A percentile compares a stretch with the other conserved stretches of the same genome.
Conservation (phyloP, 2,329 filamentous ascomycete genomes). For the Aspergillus sojae region DNA sequence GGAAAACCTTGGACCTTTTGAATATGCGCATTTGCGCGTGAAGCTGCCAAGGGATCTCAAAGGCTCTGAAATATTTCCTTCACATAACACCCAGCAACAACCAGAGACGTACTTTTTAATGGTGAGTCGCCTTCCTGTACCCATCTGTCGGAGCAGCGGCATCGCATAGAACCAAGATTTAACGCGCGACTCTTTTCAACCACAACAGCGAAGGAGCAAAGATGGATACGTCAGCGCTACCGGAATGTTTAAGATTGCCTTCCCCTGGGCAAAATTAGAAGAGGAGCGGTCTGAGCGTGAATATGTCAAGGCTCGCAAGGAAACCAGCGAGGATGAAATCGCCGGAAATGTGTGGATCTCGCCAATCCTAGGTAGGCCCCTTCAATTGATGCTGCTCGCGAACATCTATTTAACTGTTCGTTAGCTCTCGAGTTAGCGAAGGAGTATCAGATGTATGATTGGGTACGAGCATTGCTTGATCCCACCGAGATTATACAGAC, state of each 20-base stretch:
- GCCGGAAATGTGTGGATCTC: constrained; percentile 97
- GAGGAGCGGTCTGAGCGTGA: constrained; percentile 64
- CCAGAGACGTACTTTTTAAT: constrained; percentile 97
- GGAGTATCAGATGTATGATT: constrained; percentile 82
- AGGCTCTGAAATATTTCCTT: constrained; percentile 87
- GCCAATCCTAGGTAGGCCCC: constrained; percentile 65
- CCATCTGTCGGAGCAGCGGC: background rate
- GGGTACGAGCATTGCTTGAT: constrained; percentile 92
- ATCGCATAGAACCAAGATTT: background rate
- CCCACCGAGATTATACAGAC: constrained; percentile 74
- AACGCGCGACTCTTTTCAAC: constrained; percentile 8
- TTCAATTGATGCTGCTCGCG: background rate
- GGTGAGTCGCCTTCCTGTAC: constrained; percentile 50
- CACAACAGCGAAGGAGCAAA: constrained; percentile 60
- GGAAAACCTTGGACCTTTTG: constrained; percentile 78
- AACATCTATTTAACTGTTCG: constrained; percentile 15
- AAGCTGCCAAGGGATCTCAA: constrained; percentile 88
- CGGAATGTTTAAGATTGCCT: constrained; percentile 71
- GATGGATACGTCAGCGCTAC: constrained; percentile 69
- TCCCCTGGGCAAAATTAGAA: constrained; percentile 63
- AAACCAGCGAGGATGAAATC: constrained; percentile 86
- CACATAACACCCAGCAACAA: constrained; percentile 59
- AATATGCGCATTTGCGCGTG: constrained; percentile 93
- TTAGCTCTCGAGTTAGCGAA: constrained; percentile 79
- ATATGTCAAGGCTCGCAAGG: constrained; percentile 79